Conservation (phyloP, 106 monocot genomes). For the Phalaenopsis equestris region DNA sequence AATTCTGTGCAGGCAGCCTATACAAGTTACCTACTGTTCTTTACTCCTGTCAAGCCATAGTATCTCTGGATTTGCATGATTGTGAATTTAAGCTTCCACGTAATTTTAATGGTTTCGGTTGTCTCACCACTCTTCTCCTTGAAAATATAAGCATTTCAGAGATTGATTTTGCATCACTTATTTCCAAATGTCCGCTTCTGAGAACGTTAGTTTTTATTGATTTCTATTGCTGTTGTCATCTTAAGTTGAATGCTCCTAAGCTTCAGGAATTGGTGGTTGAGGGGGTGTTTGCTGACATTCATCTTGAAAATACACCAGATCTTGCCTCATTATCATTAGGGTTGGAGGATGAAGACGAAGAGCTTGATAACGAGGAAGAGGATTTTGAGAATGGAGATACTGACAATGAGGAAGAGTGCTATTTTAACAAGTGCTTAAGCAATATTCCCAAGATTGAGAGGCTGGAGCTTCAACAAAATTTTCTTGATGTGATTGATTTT, state of each 20-base stretch:
- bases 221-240: conserved; percentile 10
- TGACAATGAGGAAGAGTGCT: not conserved
- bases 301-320: conserved; percentile 13
- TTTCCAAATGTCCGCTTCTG: conserved; percentile 4
- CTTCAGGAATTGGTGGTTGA: conserved; percentile 13
- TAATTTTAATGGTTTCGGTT: not conserved
- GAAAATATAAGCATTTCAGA: conserved; percentile 13
- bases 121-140: conserved; percentile 1
- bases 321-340: not conserved
- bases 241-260: conserved; percentile 10
- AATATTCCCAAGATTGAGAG: conserved; percentile 10
- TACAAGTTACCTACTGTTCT: conserved; percentile 11
- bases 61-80: conserved; percentile 12
- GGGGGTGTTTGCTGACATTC: conserved; percentile 12
- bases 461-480: conserved; percentile 9
- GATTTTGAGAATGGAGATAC: conserved; percentile 5
- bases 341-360: conserved; percentile 12
- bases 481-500: conserved; percentile 6
- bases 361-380: conserved; percentile 11
- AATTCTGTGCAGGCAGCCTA: conserved; percentile 1
- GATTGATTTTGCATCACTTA: conserved; percentile 1
- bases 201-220: conserved; percentile 1
- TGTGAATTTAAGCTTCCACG: conserved; percentile 12
- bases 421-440: conserved; percentile 2
- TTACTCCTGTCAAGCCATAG: conserved; percentile 4